Evolutionary conservation across 805 yeast species (phyloP), one percentile per base, ranked within the genome.

Genomic region (Kazachstania psychrophila): DNA sequence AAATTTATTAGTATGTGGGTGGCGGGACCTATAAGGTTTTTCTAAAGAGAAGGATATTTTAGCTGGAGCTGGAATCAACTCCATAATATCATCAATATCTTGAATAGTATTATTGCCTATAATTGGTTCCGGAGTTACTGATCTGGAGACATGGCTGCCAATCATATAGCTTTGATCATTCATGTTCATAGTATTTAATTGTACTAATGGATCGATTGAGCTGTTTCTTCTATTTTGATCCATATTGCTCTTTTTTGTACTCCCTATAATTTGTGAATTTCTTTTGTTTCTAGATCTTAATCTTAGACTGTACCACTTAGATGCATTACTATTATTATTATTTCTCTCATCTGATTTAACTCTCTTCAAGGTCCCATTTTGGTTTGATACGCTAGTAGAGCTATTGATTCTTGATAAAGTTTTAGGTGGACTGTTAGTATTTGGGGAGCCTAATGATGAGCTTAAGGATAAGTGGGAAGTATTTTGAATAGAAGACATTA

Each of bases 1-100:
- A 44, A 78, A 75, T 39, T 74, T 72, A 52, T 73, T 79, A 28
- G 76, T 74, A 31, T 61, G 56, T 2, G 92, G 92, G 51, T 82
- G 87, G 17, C 28, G 25, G 12, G 22, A 28, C n/a, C 11, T 28
- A 3, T 16, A 3, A 2, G 31, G 31, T 28, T 28, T 28, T 15
- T 28, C 31, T 17, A 10, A 6, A 20, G 9, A 20, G 23, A 20
- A 20, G 10, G 23, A 6, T 13, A n/a, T 26, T 14, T 13, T 12
- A 3, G 19, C 19, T 11, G 17, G 14, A 20, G 12, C n/a, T 23
- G 17, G 23, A 12, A 8, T 23, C 15, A 26, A 11, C 14, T 7
- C 15, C 6, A 15, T 5, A 14, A 4, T 23, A 28, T 37, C n/a
- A 15, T 20, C 18, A 8, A 6, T 30, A 2, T 25, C 30, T 5